Evolutionary conservation across 2,329 filamentous ascomycete species (phyloP).

Genomic region (Fusarium buxicola): DNA sequence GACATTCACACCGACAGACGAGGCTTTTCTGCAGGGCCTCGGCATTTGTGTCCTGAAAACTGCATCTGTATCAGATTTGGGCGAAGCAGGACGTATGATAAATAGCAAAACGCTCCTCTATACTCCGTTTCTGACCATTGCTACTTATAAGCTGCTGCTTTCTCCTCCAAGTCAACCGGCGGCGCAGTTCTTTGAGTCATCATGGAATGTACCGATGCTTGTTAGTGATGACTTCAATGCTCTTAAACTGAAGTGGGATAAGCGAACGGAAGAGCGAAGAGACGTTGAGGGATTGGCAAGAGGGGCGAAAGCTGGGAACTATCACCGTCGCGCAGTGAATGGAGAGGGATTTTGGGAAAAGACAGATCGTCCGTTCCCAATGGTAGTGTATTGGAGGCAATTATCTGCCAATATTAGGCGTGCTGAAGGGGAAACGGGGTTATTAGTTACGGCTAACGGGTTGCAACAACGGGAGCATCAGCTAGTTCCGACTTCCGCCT

Average conservation of each 20-base stretch:
- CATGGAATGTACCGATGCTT: constrained; percentile 24
- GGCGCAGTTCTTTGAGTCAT: background rate
- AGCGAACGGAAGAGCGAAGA: constrained; percentile 35
- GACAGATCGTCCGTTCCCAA: constrained; percentile 36
- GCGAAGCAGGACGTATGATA: constrained; percentile 38
- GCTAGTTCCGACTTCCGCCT: too few species aligned
- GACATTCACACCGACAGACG: constrained; percentile 36
- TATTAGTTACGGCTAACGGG: too few species aligned
- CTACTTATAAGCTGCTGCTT: constrained; percentile 35
- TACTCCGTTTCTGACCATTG: constrained; percentile 43
- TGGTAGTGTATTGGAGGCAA: constrained; percentile 42
- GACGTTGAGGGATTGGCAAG: constrained; percentile 40
- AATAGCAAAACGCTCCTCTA: constrained; percentile 40
- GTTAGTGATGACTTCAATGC: constrained; percentile 45
- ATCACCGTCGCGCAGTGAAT: constrained; percentile 36
- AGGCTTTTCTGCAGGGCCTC: constrained; percentile 32
- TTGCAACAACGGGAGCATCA: too few species aligned
- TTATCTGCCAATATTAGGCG: background rate
- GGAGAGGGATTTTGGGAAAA: constrained; percentile 41
- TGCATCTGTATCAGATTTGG: constrained; percentile 29
- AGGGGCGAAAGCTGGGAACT: constrained; percentile 18
- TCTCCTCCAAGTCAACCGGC: constrained; percentile 1
- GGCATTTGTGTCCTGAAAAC: constrained; percentile 35
- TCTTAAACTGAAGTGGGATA: constrained; percentile 42
- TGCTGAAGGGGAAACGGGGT: too few species aligned